Percentiles rank a stretch among this genome's conserved stretches.
These are phyloP conservation scores for Curvularia verruculosa DNA, from an alignment of 2,329 filamentous ascomycete species.

Conservation along the genomic window DNA sequence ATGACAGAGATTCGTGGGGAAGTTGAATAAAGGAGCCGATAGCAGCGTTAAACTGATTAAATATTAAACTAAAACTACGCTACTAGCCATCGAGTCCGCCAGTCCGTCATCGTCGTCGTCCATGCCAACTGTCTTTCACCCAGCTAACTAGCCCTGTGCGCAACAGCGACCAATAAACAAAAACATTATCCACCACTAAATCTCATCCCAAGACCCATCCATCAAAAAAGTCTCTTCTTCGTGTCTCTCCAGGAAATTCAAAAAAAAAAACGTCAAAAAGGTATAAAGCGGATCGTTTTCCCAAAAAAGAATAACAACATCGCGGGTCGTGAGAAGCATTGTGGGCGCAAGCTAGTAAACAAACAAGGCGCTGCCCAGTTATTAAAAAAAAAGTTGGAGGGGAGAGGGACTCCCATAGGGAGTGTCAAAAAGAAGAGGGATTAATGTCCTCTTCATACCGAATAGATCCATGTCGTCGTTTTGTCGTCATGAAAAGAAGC, in stretches of 20 bases:
- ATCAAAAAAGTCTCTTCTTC: slow-evolving; percentile 11
- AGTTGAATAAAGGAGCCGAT: no score
- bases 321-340: slow-evolving; percentile 39
- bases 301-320: slow-evolving; percentile 41
- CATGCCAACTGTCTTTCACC: no score
- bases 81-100: no score
- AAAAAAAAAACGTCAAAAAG: slow-evolving; percentile 15
- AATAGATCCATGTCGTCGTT: no score
- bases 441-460: background rate
- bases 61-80: slow-evolving; percentile 5
- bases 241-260: background rate
- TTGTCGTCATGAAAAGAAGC: background rate
- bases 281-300: slow-evolving; percentile 26
- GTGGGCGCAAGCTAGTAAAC: slow-evolving; percentile 8
- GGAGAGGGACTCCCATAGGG: no score
- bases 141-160: no score
- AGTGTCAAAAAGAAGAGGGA: background rate
- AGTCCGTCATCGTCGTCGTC: no score
- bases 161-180: background rate
- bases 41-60: background rate
- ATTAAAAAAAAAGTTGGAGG: slow-evolving; percentile 1
- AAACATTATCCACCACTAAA: slow-evolving; percentile 31
- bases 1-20: background rate
- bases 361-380: background rate
- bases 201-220: slow-evolving; percentile 8